Base-by-base conservation (phyloP, 805 yeast genomes). In the Metschnikowia santaceciliae region DNA sequence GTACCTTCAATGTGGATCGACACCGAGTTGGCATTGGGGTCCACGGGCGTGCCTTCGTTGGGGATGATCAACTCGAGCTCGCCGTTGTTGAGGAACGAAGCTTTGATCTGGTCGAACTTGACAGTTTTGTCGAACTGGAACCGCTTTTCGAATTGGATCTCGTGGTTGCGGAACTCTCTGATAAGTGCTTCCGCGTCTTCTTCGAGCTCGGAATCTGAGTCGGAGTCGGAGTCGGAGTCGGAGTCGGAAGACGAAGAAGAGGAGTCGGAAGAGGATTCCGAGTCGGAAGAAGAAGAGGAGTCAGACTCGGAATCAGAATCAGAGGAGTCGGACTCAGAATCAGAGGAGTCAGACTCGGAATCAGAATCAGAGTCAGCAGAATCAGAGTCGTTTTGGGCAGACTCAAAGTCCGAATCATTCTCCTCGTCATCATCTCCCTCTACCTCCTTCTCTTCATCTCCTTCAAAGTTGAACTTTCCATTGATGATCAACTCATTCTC, bases 11-110 rank as follows among this genome's bases (percentile, higher is more conserved):
- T 62, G 32, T 60, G 58, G 44, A 70, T 67, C 11, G 66, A 55
- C 40, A 63, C 61, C 49, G 52, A 61, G 58, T 66, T 63, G 15
- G 50, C 61, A 6, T 22, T 17, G 17, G 8, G 19, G 6, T 39
- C 42, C 11, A 57, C 51, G 8, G 58, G 46, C 15, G 54, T 56
- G 23, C 59, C 57, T 45, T 66, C 68, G 51, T 68, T 69, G 47
- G 78, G 78, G 53, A 74, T 68, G 41, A 66, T 65, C 54, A 74
- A 61, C 60, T 73, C 76, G 52, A 74, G 68, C 62, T 74, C 78
- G 49, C 70, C 72, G 46, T 68, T 67, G 36, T 63, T 64, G 51
- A 68, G 54, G 55, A 72, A 70, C 47, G 61, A 62, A 30, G 78
- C 77, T 52, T 61, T 65, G 54, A 74, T 70, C 57, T 70, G 67